Conservation (phyloP, 306 rosid species). For the Cicer chorassanicum region DNA sequence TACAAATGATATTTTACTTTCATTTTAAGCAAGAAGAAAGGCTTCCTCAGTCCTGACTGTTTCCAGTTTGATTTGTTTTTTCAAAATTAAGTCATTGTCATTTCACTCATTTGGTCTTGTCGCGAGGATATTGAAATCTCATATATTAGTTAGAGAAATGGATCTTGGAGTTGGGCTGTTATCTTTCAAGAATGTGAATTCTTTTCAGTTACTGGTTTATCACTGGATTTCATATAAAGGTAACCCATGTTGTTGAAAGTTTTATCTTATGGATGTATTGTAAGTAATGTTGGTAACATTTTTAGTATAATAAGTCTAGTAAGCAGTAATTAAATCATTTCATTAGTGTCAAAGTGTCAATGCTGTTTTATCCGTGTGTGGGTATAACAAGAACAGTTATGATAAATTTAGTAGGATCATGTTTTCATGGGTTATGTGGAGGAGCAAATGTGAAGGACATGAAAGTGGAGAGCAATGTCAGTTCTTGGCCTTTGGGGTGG, state of each 20-base stretch:
- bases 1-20: background rate
- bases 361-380: background rate
- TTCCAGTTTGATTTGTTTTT: constrained; percentile 23
- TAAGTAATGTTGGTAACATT: constrained; percentile 7
- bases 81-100: background rate
- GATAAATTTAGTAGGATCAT: constrained; percentile 12
- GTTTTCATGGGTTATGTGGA: constrained; percentile 18
- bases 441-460: constrained; percentile 3
- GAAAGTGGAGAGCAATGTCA: constrained; percentile 27
- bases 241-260: background rate
- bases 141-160: background rate
- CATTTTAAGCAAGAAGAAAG: constrained; percentile 20
- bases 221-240: background rate
- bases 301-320: constrained; percentile 4
- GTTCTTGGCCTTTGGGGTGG: background rate
- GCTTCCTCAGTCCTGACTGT: background rate
- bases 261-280: constrained; percentile 14
- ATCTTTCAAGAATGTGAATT: constrained; percentile 5
- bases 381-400: background rate
- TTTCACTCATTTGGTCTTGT: background rate
- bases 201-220: constrained; percentile 2
- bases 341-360: background rate
- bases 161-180: background rate
- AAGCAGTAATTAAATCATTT: background rate
- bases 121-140: background rate